Evolutionary conservation across 805 yeast species (phyloP), one percentile per base, ranked within the genome.

Genomic region (Yueomyces sinensis): DNA sequence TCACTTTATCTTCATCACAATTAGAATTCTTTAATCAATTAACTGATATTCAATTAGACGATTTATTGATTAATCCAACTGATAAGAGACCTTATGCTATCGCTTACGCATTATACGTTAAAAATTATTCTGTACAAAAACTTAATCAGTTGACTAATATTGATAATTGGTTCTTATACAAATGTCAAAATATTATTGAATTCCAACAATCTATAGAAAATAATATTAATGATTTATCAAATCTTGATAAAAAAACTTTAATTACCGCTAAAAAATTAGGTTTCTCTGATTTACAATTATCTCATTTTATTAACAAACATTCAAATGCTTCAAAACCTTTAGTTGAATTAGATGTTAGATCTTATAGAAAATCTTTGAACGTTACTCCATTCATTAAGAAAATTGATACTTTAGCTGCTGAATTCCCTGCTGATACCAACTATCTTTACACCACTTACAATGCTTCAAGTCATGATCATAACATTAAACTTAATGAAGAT

Each of bases 381-480:
- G 79, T 89, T 49, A 82, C 95, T 40, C 98, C 98, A 46, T 82
- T 81, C 56, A 96, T 86, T 41, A 89, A 89, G 62, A 95, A 87
- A 62, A 91, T 89, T 52, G 98, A 89, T 67, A 89, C 98, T 20
- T 94, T 89, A 46, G 98, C 98, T 34, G 97, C 98, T 34, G 98
- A 89, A 63, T 91, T 89, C 74, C 98, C 98, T 34, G 95, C 96
- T 32, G 71, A 59, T 64, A 89, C 98, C 49, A 89, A 89, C 67
- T 89, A 89, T 63, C 68, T 89, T 61, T 89, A 91, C 68, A 73
- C 83, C 34, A 89, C 98, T 32, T 89, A 89, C 65, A 89, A 87
- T 54, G 98, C 96, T 38, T 70, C 82, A 39, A 67, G 74, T 38
- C 78, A 76, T 45, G 98, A 89, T 59, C n/a, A n/a, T n/a, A 11